Percentiles rank a stretch among this genome's conserved stretches.
These are phyloP conservation scores for Neurospora tetrasperma DNA, from an alignment of 495 filamentous ascomycete genomes.

Conservation along the genomic window DNA sequence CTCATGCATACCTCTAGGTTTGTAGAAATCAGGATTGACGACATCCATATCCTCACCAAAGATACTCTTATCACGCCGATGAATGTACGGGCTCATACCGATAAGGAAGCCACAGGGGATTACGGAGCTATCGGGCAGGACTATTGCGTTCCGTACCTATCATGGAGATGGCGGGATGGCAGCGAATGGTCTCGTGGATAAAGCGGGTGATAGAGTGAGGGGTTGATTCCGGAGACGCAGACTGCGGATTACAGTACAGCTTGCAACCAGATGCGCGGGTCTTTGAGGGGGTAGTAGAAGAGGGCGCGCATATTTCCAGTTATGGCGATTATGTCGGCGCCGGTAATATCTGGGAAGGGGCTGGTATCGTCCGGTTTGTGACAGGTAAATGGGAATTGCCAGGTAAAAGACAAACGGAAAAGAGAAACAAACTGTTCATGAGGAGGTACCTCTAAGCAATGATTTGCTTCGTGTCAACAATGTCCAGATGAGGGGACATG, in stretches of 20 bases:
- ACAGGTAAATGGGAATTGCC: too few species aligned
- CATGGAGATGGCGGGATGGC: constrained; percentile 45
- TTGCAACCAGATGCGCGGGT: constrained; percentile 18
- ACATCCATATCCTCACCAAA: constrained; percentile 41
- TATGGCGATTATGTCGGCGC: constrained; percentile 34
- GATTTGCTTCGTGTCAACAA: constrained; percentile 9
- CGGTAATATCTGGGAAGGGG: constrained; percentile 20
- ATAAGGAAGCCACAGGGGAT: constrained; percentile 39
- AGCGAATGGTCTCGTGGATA: constrained; percentile 48
- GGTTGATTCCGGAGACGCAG: constrained; percentile 3
- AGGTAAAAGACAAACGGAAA: too few species aligned
- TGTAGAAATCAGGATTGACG: constrained; percentile 42
- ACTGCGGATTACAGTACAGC: constrained; percentile 20
- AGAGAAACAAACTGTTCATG: too few species aligned
- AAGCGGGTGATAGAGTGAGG: constrained; percentile 20
- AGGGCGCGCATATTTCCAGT: constrained; percentile 17
- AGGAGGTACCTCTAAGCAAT: too few species aligned
- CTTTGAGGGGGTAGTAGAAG: constrained; percentile 25
- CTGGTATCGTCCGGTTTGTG: too few species aligned
- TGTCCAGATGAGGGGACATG: constrained; percentile 17
- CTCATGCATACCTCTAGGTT: neutral
- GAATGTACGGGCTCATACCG: constrained; percentile 25
- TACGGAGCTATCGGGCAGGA: constrained; percentile 42
- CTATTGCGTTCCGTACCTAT: constrained; percentile 40
- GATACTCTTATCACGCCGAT: constrained; percentile 28